These are phyloP conservation scores for Aspergillus piperis DNA, from an alignment of 2,329 filamentous ascomycete species.

Conservation along the genomic window DNA sequence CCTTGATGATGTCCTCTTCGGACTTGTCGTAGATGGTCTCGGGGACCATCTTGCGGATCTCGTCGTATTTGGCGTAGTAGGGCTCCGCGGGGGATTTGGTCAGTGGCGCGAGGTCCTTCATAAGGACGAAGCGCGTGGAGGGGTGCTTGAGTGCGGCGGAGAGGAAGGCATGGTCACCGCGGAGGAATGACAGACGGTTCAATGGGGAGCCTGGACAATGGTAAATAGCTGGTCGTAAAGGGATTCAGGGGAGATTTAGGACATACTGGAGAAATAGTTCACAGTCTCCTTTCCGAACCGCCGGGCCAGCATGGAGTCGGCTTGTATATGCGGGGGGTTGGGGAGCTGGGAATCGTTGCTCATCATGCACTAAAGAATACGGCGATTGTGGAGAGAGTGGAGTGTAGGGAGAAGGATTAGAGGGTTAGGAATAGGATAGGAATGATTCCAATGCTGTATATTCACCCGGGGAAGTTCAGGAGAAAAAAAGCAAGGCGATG, in stretches of 20 bases:
- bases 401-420: neutral
- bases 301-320: slow-evolving; percentile 57
- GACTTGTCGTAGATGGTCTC: slow-evolving; percentile 67
- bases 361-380: slow-evolving; percentile 25
- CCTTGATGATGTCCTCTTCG: slow-evolving; percentile 71
- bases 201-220: slow-evolving; percentile 46
- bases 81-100: slow-evolving; percentile 62
- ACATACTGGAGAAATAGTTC: slow-evolving; percentile 53
- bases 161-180: slow-evolving; percentile 50
- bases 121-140: slow-evolving; percentile 66
- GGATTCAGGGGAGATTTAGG: neutral
- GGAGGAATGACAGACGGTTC: slow-evolving; percentile 53
- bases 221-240: neutral
- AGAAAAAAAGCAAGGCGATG: neutral
- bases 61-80: slow-evolving; percentile 67
- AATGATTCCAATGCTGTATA: neutral
- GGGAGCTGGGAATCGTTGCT: slow-evolving; percentile 48
- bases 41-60: slow-evolving; percentile 71
- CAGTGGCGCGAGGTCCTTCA: slow-evolving; percentile 77
- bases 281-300: slow-evolving; percentile 54
- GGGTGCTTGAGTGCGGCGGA: slow-evolving; percentile 51
- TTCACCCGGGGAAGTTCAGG: neutral
- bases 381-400: neutral
- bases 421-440: neutral
- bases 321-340: slow-evolving; percentile 58